Base-by-base conservation (phyloP, 805 yeast genomes). In the Torulaspora microellipsoides region DNA sequence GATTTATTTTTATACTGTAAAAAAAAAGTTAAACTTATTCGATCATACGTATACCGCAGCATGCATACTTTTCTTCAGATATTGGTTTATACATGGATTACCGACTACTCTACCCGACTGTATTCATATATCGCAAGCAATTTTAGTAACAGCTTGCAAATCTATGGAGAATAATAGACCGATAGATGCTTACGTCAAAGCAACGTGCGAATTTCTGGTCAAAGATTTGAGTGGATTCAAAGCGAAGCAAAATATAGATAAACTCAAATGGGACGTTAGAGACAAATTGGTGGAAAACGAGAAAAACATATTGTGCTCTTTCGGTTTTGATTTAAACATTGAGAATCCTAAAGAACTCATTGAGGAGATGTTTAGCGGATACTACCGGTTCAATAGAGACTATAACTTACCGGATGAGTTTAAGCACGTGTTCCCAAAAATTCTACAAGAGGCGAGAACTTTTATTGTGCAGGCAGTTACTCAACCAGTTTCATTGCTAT, bases 31-130 rank as follows among this genome's bases (percentile, higher is more conserved):
- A 32, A 60, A 57, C 15, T 45, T 64, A 2, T 61, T 62, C 40
- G 68, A 65, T 36, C 68, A 64, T 35, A 62, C 68, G 1, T 65
- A 64, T 36, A 63, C 67, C 0, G 65, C 66, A 3, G 56, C 67
- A 15, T 56, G 67, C 43, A 59, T 61, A 10, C 44, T 64, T 15
- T 60, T 64, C 36, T 65, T 55, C 52, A 52, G 69, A 33, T 62
- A 60, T 36, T 65, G 69, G 69, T 61, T 42, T 38, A 40, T 56
- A 4, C 58, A 56, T 46, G 62, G 59, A 6, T 42, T 65, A 23
- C 66, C 66, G 20, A 44, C 51, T 5, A 51, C 51, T n/a, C 31
- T 57, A 4, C 47, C 56, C 3, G 62, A 61, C 10, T 61, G 67
- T 34, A 56, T 62, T 13, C 60, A 60, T 39, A 44, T 65, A 9